Evolutionary conservation across 2,329 filamentous ascomycete genomes (phyloP).

Genomic region (Ophiostoma triangulosporum): DNA sequence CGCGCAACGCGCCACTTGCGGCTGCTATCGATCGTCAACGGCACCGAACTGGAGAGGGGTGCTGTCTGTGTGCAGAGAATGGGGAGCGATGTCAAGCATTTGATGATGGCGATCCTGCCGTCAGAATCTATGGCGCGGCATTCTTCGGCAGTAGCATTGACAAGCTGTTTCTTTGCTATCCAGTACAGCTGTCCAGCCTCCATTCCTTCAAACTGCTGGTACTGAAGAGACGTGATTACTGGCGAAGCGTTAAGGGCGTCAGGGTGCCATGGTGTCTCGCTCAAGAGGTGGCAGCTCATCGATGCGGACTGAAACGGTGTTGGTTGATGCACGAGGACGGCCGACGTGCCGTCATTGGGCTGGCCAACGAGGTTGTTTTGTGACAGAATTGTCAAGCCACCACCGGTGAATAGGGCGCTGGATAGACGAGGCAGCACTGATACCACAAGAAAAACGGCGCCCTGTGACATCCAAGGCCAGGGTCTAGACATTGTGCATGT

Average conservation of each 20-base stretch:
- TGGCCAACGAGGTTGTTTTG: constrained; percentile 3
- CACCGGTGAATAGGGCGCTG: not conserved
- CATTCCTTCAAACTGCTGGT: constrained; percentile 15
- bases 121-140: constrained; percentile 18
- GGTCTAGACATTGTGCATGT: not conserved
- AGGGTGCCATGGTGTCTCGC: constrained; percentile 15
- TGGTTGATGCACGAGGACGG: constrained; percentile 12
- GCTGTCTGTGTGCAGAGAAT: constrained; percentile 21
- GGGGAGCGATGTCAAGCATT: constrained; percentile 19
- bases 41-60: constrained; percentile 15
- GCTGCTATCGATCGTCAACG: constrained; percentile 13
- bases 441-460: not conserved
- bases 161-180: constrained; percentile 12
- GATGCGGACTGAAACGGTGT: constrained; percentile 2
- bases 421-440: not conserved
- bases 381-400: constrained; percentile 5
- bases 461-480: not conserved
- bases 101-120: constrained; percentile 24
- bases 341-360: constrained; percentile 8
- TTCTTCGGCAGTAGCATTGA: not conserved
- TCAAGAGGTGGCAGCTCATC: constrained; percentile 10
- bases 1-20: constrained; percentile 17
- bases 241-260: constrained; percentile 7
- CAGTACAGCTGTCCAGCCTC: constrained; percentile 16
- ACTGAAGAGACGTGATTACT: constrained; percentile 15